These are phyloP conservation scores for Tylopilus sp. DNA, from an alignment of 1,284 basidiomycete genomes.

Conservation along the genomic window DNA sequence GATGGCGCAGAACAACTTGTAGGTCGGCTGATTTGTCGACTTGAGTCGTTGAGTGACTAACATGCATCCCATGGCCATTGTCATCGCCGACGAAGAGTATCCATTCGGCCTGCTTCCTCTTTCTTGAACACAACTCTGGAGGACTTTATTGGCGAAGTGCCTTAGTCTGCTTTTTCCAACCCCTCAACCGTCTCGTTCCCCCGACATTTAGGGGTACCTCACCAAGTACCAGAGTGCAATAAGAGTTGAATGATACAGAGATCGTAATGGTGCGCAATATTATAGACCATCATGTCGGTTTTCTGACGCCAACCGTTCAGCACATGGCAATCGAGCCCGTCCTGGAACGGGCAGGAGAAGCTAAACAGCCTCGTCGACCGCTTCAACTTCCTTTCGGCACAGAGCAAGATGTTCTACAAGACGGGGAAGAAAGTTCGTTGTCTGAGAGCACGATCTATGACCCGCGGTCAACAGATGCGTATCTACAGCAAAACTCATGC, in stretches of 20 bases:
- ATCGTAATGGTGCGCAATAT: conserved; percentile 80
- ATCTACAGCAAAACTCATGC: conserved; percentile 67
- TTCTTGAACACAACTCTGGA: conserved; percentile 95
- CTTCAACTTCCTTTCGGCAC: conserved; percentile 90
- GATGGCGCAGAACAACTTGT: conserved; percentile 83
- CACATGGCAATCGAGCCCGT: conserved; percentile 99
- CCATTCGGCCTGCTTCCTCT: conserved; percentile 96
- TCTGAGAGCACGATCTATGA: neutral
- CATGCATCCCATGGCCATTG: conserved; percentile 69
- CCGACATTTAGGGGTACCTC: conserved; percentile 84
- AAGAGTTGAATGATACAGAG: conserved; percentile 99
- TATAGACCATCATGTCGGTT: neutral
- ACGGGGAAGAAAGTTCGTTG: conserved; percentile 87
- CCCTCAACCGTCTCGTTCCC: conserved; percentile 74
- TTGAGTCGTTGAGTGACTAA: conserved; percentile 11
- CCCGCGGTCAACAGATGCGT: conserved; percentile 13
- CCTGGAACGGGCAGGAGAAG: conserved; percentile 94
- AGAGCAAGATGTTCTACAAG: conserved; percentile 97
- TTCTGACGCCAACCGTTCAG: conserved; percentile 52
- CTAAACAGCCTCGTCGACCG: conserved; percentile 97
- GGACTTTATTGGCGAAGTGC: conserved; percentile 89
- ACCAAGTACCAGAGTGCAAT: conserved; percentile 98
- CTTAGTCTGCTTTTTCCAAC: conserved; percentile 72
- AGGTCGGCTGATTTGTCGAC: conserved; percentile 60
- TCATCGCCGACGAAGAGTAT: conserved; percentile 97